Percentiles rank a stretch among this genome's conserved stretches.
These are phyloP conservation scores for Chloranthus sessilifolius DNA, from an alignment of 164 flowering plant species.

Conservation along the genomic window DNA sequence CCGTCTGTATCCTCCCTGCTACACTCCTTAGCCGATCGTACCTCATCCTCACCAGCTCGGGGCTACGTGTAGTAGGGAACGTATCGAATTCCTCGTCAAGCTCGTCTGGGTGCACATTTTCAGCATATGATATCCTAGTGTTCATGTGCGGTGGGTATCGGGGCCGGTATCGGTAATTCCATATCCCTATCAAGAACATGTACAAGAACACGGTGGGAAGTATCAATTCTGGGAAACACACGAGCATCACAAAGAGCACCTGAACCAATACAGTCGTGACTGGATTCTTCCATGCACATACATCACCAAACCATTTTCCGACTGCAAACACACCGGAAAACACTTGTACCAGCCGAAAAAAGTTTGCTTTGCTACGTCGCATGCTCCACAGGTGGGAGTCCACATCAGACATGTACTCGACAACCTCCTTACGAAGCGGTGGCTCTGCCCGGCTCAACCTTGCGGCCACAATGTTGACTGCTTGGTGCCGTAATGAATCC, in stretches of 20 bases:
- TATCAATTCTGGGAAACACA: slow-evolving; percentile 80
- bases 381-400: slow-evolving; percentile 93
- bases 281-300: slow-evolving; percentile 88
- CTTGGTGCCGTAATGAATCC: slow-evolving; percentile 80
- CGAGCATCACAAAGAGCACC: slow-evolving; percentile 74
- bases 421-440: slow-evolving; percentile 80
- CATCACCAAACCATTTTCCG: slow-evolving; percentile 74
- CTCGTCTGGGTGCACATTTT: slow-evolving; percentile 65
- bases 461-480: slow-evolving; percentile 74
- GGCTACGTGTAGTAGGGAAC: slow-evolving; percentile 54
- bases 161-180: slow-evolving; percentile 87
- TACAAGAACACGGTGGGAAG: slow-evolving; percentile 75
- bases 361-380: slow-evolving; percentile 91
- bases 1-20: slow-evolving; percentile 76
- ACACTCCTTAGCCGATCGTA: slow-evolving; percentile 73
- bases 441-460: slow-evolving; percentile 89
- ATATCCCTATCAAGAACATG: slow-evolving; percentile 86
- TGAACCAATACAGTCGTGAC: slow-evolving; percentile 83
- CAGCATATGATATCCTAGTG: slow-evolving; percentile 64
- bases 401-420: slow-evolving; percentile 95
- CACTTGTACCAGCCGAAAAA: slow-evolving; percentile 70
- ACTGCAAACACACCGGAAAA: slow-evolving; percentile 74
- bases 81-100: slow-evolving; percentile 83
- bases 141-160: slow-evolving; percentile 89
- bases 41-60: slow-evolving; percentile 69